Evolutionary conservation across 108 stramenopile genomes (phyloP).

Genomic region (Parmales sp.): DNA sequence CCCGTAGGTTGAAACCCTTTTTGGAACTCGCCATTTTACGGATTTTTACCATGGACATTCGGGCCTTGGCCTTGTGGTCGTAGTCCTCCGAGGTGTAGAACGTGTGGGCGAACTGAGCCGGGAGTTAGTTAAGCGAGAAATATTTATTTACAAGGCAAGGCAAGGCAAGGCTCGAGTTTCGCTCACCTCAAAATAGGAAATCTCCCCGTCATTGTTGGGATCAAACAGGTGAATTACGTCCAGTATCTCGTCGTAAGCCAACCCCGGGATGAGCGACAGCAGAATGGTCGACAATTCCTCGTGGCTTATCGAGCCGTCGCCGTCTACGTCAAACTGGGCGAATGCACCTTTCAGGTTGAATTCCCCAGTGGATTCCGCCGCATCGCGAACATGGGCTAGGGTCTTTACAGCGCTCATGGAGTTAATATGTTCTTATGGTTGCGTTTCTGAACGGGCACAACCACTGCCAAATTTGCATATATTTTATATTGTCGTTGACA

Average conservation of each 20-base stretch:
- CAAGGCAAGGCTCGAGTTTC: no score
- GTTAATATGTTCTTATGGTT: no score
- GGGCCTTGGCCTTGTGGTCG: not conserved
- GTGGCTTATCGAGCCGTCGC: not conserved
- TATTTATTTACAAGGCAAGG: no score
- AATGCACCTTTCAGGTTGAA: not conserved
- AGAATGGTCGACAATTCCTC: not conserved
- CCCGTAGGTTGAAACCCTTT: not conserved
- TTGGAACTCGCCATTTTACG: not conserved
- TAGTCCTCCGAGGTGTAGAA: not conserved
- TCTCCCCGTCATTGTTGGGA: not conserved
- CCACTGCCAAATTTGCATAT: no score
- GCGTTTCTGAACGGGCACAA: no score
- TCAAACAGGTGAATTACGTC: constrained; percentile 1
- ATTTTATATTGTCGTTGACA: no score
- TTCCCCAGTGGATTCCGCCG: not conserved
- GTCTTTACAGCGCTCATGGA: not conserved
- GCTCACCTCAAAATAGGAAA: not conserved
- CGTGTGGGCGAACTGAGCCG: constrained; percentile 1
- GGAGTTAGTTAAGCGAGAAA: no score
- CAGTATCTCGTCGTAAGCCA: not conserved
- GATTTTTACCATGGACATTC: not conserved
- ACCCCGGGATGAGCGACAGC: not conserved
- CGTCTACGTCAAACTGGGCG: not conserved
- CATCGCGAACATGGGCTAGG: not conserved